phyloP scores from a whole-genome alignment of 2,329 filamentous ascomycete genomes.

The Talaromyces sp. region DNA sequence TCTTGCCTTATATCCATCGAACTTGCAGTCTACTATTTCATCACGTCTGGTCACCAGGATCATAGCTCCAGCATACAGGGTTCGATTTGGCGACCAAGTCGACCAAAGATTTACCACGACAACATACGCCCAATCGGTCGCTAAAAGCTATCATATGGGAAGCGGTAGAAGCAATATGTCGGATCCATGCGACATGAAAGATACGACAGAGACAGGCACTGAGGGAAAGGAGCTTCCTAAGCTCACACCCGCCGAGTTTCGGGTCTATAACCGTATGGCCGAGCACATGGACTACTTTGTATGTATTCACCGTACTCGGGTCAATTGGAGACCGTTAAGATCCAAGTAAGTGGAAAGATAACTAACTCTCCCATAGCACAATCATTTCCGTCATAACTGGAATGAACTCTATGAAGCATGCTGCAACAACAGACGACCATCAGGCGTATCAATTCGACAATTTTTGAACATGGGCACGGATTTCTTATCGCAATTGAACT shows the following conservation, averaged over 20 bases:
- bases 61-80: neutral
- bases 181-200: constrained; percentile 20
- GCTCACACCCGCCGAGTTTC: constrained; percentile 62
- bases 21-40: neutral
- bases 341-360: too few species aligned
- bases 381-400: constrained; percentile 71
- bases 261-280: constrained; percentile 65
- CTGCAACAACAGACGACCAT: constrained; percentile 53
- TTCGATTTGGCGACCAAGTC: too few species aligned
- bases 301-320: constrained; percentile 18
- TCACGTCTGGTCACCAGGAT: neutral
- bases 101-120: neutral
- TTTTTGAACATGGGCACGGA: constrained; percentile 65
- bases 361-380: constrained; percentile 52
- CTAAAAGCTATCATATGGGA: neutral
- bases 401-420: constrained; percentile 64
- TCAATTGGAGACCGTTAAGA: too few species aligned
- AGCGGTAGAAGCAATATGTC: neutral
- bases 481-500: constrained; percentile 64
- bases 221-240: constrained; percentile 61
- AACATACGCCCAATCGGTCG: neutral
- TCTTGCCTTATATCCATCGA: neutral
- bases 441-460: constrained; percentile 60
- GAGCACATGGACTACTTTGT: constrained; percentile 71
- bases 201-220: constrained; percentile 38